Base-by-base conservation (phyloP, 495 filamentous ascomycete genomes). In the Aspergillus nidulans region DNA sequence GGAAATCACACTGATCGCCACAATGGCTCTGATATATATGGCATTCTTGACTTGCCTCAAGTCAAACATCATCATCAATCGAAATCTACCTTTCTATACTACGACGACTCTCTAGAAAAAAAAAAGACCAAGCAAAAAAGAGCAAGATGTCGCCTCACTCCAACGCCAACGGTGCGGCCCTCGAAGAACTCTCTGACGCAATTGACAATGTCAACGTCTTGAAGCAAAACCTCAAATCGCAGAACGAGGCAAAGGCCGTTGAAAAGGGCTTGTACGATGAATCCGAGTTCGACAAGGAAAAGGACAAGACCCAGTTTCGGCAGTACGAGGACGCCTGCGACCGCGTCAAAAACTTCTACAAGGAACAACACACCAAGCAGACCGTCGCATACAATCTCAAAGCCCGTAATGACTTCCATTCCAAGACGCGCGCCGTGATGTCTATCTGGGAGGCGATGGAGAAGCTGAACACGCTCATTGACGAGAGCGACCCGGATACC, bases 401-500 rank as follows among this genome's bases (percentile, higher is more conserved):
- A 52, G 81, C 87, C 5, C 87, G 91, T 38, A 77, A 85, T 56
- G 74, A 74, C 46, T 91, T 95, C 75, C 76, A 85, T 64, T 77
- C 77, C 41, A 80, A 82, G 51, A 82, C 74, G 8, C 81, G 88
- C 50, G 85, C 84, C 18, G 78, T 86, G 62, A 89, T 95, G 87
- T 85, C 82, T 30, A 72, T 96, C 62, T 96, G 91, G 91, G 76
- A 92, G 62, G 91, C 91, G 7, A 92, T 95, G 70, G 87, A 92
- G 77, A 92, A 87, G 66, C 82, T 95, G 51, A 90, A 95, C 75
- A 88, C 87, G 1, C 75, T 95, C 6, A 87, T 95, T 67, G 91
- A 96, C 73, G 89, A 92, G 64, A 87, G 82, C 36, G 90, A 96
- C 68, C 91, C 91, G 0, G 89, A 96, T 74, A 95, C 90, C 50